These are phyloP conservation scores for Aspergillus calidoustus DNA, from an alignment of 2,329 filamentous ascomycete genomes.

Conservation along the genomic window DNA sequence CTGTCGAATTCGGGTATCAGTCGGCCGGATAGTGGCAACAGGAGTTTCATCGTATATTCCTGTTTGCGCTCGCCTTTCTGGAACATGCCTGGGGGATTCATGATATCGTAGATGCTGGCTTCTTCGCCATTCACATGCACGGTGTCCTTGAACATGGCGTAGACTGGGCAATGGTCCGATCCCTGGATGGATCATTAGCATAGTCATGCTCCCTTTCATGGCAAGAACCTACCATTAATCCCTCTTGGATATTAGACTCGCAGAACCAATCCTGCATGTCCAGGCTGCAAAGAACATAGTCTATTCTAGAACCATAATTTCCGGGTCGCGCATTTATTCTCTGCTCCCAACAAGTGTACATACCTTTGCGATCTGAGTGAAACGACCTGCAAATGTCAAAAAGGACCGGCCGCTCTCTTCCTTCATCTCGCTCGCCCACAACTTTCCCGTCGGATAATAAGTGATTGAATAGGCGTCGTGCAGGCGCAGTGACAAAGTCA, in stretches of 20 bases:
- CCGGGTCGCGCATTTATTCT: conserved; percentile 94
- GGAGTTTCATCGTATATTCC: conserved; percentile 67
- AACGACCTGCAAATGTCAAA: conserved; percentile 85
- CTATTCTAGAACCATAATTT: conserved; percentile 90
- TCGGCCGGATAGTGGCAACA: conserved; percentile 77
- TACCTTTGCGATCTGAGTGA: conserved; percentile 77
- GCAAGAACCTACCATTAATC: conserved; percentile 66
- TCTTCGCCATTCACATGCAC: conserved; percentile 58
- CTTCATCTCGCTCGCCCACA: conserved; percentile 66
- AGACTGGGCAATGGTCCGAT: conserved; percentile 96
- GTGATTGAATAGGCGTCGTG: conserved; percentile 81
- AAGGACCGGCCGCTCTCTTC: conserved; percentile 71
- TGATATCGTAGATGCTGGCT: conserved; percentile 67
- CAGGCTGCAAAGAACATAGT: conserved; percentile 85
- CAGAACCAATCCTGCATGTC: conserved; percentile 80
- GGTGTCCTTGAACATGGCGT: conserved; percentile 69
- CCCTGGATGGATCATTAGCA: conserved; percentile 56
- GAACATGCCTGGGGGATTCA: conserved; percentile 79
- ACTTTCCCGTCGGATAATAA: conserved; percentile 76
- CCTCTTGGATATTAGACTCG: conserved; percentile 87
- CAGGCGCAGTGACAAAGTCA: conserved; percentile 73
- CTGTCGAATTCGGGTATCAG: conserved; percentile 87
- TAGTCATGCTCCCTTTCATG: neutral
- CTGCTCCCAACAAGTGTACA: conserved; percentile 98
- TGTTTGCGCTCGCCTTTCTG: conserved; percentile 65